These are phyloP conservation scores for Ustilago cynodontis DNA, from an alignment of 1,284 basidiomycete genomes.

Conservation along the genomic window DNA sequence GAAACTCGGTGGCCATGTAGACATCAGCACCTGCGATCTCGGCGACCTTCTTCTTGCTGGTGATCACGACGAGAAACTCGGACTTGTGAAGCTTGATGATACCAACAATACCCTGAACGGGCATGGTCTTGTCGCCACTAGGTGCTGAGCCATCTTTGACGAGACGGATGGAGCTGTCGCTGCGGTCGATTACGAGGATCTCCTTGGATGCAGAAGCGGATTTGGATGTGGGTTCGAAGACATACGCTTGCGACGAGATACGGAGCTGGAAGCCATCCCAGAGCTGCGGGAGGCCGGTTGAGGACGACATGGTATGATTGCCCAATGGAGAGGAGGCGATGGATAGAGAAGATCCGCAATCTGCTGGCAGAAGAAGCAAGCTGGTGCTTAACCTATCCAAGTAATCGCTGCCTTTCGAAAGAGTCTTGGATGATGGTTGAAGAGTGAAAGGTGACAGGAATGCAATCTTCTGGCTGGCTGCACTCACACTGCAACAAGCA, in stretches of 20 bases:
- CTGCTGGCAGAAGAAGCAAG: background rate
- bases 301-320: constrained; percentile 29
- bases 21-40: constrained; percentile 86
- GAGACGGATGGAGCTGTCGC: constrained; percentile 38
- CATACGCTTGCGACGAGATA: constrained; percentile 40
- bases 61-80: constrained; percentile 92
- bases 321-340: background rate
- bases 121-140: constrained; percentile 47
- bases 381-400: background rate
- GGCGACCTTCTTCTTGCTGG: constrained; percentile 82
- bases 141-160: constrained; percentile 22
- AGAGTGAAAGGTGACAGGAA: background rate
- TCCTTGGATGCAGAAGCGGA: constrained; percentile 17
- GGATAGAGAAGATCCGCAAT: background rate
- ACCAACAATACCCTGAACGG: constrained; percentile 61
- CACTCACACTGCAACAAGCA: background rate
- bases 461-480: background rate
- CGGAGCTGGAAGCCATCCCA: constrained; percentile 44
- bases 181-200: constrained; percentile 42
- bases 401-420: background rate
- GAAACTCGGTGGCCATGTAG: constrained; percentile 90
- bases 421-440: background rate
- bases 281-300: constrained; percentile 30
- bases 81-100: constrained; percentile 63
- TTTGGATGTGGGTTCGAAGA: constrained; percentile 41